Conservation (phyloP, 768 basidiomycete genomes). For the Dendrothele bispora region DNA sequence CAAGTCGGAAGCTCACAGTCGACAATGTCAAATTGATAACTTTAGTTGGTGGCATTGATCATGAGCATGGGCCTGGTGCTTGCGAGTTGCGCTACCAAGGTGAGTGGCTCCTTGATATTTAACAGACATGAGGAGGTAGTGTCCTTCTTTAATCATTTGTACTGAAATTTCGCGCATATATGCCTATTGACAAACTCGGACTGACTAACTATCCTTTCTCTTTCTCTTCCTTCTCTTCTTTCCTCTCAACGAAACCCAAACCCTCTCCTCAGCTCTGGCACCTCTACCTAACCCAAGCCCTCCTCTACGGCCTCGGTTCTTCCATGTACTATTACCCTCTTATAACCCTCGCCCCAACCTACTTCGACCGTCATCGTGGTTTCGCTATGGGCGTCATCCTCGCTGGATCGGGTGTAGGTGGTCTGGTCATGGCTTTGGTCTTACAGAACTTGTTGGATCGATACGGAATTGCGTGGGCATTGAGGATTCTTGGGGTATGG, state of each 20-base stretch:
- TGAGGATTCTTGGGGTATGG: conserved; percentile 42
- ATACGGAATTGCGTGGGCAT: conserved; percentile 33
- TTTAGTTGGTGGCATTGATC: conserved; percentile 31
- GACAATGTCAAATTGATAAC: conserved; percentile 34
- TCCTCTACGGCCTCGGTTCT: conserved; percentile 43
- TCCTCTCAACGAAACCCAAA: background rate
- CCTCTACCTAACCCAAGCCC: conserved; percentile 39
- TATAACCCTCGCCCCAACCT: conserved; percentile 39
- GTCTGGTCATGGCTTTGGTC: conserved; percentile 41
- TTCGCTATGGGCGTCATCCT: conserved; percentile 45
- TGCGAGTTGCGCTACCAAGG: conserved; percentile 38
- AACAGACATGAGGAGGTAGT: too few species aligned
- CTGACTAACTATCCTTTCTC: too few species aligned
- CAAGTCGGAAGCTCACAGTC: too few species aligned
- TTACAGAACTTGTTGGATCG: conserved; percentile 33
- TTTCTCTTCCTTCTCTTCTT: background rate
- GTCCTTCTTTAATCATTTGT: too few species aligned
- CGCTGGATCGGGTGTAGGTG: conserved; percentile 43
- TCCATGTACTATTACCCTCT: conserved; percentile 46
- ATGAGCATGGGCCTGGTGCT: conserved; percentile 43
- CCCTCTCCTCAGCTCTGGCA: conserved; percentile 37
- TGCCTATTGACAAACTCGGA: too few species aligned
- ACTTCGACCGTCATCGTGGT: conserved; percentile 44
- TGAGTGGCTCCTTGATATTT: too few species aligned
- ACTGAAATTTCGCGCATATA: too few species aligned